Evolutionary conservation across 108 stramenopile genomes (phyloP).

Genomic region (Conticribra weissflogii): DNA sequence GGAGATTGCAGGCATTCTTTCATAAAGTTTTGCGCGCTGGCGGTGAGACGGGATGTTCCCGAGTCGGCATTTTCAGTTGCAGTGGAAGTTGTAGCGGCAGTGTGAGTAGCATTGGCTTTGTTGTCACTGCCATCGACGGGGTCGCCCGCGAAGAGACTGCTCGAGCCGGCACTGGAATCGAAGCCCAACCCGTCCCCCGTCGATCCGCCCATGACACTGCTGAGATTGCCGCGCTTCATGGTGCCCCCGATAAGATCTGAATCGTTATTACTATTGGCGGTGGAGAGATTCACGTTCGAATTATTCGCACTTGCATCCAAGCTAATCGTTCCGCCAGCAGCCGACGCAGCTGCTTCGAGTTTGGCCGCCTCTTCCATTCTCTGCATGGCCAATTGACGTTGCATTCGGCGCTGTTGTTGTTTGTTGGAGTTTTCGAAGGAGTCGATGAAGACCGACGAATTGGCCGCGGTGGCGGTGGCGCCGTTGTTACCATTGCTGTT

Average conservation of each 20-base stretch:
- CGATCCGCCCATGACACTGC: too few species aligned
- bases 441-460: slow-evolving; percentile 37
- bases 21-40: background rate
- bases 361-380: slow-evolving; percentile 45
- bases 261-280: too few species aligned
- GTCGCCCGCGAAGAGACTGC: too few species aligned
- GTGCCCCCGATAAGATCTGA: too few species aligned
- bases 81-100: background rate
- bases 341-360: background rate
- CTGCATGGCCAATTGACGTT: slow-evolving; percentile 39
- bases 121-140: too few species aligned
- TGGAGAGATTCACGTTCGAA: background rate
- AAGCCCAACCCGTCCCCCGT: too few species aligned
- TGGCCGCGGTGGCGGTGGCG: too few species aligned
- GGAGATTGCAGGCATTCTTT: background rate
- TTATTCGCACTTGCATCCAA: background rate
- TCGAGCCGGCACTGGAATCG: too few species aligned
- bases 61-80: background rate
- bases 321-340: background rate
- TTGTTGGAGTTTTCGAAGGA: slow-evolving; percentile 27
- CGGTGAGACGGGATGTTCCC: background rate
- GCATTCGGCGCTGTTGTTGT: slow-evolving; percentile 38
- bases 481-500: background rate
- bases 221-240: too few species aligned
- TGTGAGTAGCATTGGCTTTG: too few species aligned